These are phyloP conservation scores for Sequoiadendron giganteum DNA, from an alignment of 75 land plant genomes.

Conservation along the genomic window DNA sequence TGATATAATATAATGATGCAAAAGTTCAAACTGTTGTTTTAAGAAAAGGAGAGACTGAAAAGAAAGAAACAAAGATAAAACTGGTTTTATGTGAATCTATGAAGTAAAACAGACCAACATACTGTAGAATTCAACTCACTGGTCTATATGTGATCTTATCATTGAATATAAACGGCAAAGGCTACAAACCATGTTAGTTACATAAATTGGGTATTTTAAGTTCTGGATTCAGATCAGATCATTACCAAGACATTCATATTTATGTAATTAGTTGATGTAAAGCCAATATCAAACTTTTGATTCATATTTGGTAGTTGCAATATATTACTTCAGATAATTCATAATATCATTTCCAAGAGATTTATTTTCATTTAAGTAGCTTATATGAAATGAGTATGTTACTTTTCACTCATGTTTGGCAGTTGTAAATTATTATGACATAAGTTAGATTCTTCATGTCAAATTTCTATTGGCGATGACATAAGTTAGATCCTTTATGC, in stretches of 20 bases:
- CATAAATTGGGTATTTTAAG: not conserved
- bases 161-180: not conserved
- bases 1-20: no score
- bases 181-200: not conserved
- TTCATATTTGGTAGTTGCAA: not conserved
- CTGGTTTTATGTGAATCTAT: not conserved
- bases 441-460: not conserved
- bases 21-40: no score
- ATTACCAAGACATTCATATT: not conserved
- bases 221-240: not conserved
- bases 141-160: not conserved
- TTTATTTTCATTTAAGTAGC: not conserved
- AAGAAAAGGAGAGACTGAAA: not conserved
- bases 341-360: not conserved
- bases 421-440: not conserved
- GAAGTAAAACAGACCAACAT: not conserved
- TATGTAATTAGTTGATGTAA: no score
- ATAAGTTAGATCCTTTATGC: no score
- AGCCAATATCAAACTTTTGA: no score
- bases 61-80: not conserved
- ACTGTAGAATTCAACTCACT: not conserved
- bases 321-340: not conserved
- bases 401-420: not conserved
- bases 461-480: not conserved
- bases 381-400: not conserved